phyloP scores from a whole-genome alignment of 805 yeast species.

The Helenozyma baotianmanensis region DNA sequence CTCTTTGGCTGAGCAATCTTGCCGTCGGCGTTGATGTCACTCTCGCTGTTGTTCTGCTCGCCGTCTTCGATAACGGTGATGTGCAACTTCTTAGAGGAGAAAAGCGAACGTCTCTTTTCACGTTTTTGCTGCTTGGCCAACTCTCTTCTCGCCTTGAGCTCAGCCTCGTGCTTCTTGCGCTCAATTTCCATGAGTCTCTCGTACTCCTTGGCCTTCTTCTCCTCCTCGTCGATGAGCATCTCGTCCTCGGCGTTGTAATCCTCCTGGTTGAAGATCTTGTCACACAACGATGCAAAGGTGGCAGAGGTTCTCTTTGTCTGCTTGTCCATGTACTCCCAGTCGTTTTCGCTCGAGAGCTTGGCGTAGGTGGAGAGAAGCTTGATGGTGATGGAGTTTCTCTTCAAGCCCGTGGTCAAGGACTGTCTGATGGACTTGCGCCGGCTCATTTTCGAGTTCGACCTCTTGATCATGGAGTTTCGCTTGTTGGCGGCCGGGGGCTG shows the following conservation, averaged over 20 bases:
- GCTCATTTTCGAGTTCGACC: constrained; percentile 20
- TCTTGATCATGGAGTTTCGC: constrained; percentile 20
- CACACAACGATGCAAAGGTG: constrained; percentile 74
- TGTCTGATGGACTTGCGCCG: constrained; percentile 35
- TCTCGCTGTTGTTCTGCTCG: constrained; percentile 6
- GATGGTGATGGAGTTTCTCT: constrained; percentile 67
- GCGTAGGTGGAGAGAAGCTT: constrained; percentile 71
- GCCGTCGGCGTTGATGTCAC: constrained; percentile 31
- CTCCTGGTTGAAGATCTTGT: constrained; percentile 71
- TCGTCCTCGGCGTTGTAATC: constrained; percentile 47
- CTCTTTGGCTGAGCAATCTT: constrained; percentile 33
- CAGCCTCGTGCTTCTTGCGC: constrained; percentile 50
- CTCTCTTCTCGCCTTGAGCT: constrained; percentile 42
- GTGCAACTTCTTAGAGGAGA: constrained; percentile 34
- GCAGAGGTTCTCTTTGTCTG: constrained; percentile 74
- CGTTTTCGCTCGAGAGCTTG: constrained; percentile 57
- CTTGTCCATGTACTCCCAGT: constrained; percentile 66
- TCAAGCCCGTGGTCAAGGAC: constrained; percentile 44
- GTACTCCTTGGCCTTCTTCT: constrained; percentile 38
- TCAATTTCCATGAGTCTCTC: constrained; percentile 46
- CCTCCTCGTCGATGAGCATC: constrained; percentile 38
- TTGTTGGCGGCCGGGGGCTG: constrained; percentile 12
- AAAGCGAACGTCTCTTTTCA: constrained; percentile 36
- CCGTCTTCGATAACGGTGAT: constrained; percentile 33
- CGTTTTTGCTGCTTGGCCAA: constrained; percentile 43